phyloP scores from a whole-genome alignment of 2,329 filamentous ascomycete species.

The Erysiphe neolycopersici region DNA sequence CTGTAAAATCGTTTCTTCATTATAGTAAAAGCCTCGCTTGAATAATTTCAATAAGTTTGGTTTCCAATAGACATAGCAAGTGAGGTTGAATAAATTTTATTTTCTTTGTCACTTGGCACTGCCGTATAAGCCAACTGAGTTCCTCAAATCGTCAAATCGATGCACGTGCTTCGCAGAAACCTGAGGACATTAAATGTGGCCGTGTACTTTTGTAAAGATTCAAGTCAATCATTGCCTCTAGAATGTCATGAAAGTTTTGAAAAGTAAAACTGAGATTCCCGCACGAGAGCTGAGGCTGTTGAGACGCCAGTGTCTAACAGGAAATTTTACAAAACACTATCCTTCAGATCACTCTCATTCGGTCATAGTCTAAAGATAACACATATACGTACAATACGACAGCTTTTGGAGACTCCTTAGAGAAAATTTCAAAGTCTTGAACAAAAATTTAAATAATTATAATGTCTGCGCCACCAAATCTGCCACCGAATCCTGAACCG shows the following conservation, averaged over 20 bases:
- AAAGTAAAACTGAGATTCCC: background rate
- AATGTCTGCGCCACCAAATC: slow-evolving; percentile 25
- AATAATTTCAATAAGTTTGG: too few species aligned
- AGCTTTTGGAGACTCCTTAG: background rate
- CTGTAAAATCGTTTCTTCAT: too few species aligned
- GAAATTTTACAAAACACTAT: background rate
- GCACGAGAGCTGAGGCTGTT: background rate
- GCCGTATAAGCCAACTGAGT: background rate
- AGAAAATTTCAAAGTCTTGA: background rate
- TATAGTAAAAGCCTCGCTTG: too few species aligned
- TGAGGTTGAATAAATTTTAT: too few species aligned
- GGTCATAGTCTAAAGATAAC: background rate
- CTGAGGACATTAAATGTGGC: background rate
- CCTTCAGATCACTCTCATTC: background rate
- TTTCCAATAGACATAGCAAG: too few species aligned
- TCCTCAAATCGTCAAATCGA: background rate
- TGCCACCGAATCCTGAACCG: slow-evolving; percentile 18
- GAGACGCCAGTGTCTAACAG: background rate
- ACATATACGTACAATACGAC: background rate
- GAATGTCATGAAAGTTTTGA: background rate
- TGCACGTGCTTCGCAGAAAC: background rate
- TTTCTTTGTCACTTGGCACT: too few species aligned
- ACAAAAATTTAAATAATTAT: background rate
- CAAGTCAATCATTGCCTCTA: background rate
- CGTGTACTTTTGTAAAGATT: background rate